Evolutionary conservation across 208 protist species (phyloP).

Genomic region (Naegleria lovaniensis): DNA sequence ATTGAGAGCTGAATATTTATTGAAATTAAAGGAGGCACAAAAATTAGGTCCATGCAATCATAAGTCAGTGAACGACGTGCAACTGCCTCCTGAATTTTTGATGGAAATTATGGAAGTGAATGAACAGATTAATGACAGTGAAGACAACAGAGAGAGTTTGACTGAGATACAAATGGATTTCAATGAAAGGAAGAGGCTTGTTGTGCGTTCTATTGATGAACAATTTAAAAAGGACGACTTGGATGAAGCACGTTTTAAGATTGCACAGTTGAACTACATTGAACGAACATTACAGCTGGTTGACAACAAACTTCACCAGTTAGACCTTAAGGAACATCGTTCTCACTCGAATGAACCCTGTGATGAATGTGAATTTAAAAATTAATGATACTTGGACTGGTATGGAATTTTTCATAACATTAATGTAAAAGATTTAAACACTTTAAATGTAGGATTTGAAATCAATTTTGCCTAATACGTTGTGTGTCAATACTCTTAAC

Average conservation of each 20-base stretch:
- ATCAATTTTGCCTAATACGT: too few relatives aligned
- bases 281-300: background rate
- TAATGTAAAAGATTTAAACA: too few relatives aligned
- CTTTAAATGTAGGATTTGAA: too few relatives aligned
- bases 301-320: background rate
- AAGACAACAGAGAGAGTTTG: background rate
- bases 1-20: slow-evolving; percentile 5
- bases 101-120: slow-evolving; percentile 10
- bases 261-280: slow-evolving; percentile 2
- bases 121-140: slow-evolving; percentile 2
- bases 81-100: background rate
- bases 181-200: background rate
- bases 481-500: too few relatives aligned
- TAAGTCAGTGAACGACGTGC: background rate
- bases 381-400: background rate
- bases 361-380: background rate
- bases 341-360: background rate
- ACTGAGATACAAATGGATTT: background rate
- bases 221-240: background rate
- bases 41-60: background rate
- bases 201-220: background rate
- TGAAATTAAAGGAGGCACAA: background rate
- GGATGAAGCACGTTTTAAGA: background rate
- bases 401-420: too few relatives aligned
- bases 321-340: background rate